phyloP scores from a whole-genome alignment of 768 basidiomycete genomes.

The Solioccasus polychromus region DNA sequence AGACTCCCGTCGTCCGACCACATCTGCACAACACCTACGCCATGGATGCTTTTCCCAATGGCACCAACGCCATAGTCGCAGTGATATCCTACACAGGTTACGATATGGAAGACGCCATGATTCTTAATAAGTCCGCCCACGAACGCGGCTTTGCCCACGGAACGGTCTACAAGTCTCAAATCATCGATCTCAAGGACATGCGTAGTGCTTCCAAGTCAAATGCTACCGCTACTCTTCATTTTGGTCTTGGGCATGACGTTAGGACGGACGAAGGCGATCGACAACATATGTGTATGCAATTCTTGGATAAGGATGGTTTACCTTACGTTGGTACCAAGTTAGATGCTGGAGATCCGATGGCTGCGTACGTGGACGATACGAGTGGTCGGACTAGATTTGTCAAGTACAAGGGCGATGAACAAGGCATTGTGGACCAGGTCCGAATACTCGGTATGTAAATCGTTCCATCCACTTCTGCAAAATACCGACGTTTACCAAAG shows the following conservation, averaged over 20 bases:
- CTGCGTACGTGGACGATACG: constrained; percentile 85
- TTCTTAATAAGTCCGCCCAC: constrained; percentile 96
- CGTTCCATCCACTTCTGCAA: background rate
- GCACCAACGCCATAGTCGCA: constrained; percentile 97
- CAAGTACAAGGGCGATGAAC: constrained; percentile 97
- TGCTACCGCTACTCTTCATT: constrained; percentile 74
- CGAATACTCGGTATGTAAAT: constrained; percentile 71
- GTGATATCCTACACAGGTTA: constrained; percentile 99
- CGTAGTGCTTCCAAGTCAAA: constrained; percentile 59
- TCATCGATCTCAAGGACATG: constrained; percentile 83
- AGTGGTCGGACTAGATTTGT: constrained; percentile 78
- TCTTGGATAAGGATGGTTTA: constrained; percentile 80
- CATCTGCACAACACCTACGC: constrained; percentile 89
- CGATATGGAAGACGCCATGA: constrained; percentile 99
- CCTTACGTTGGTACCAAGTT: constrained; percentile 74
- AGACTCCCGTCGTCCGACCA: constrained; percentile 93
- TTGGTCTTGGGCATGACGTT: constrained; percentile 82
- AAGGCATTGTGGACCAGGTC: constrained; percentile 85
- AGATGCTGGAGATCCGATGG: constrained; percentile 73
- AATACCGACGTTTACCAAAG: constrained; percentile 37
- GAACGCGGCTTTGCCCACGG: constrained; percentile 98
- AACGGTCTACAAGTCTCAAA: constrained; percentile 92
- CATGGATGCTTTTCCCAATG: constrained; percentile 98
- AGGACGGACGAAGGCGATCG: constrained; percentile 45
- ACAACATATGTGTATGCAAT: constrained; percentile 43